A percentile compares a stretch with the other conserved stretches of the same genome.
Evolutionary conservation across 192 early-diverging fungal species (phyloP).

Genomic region (Umbelopsis sp.): DNA sequence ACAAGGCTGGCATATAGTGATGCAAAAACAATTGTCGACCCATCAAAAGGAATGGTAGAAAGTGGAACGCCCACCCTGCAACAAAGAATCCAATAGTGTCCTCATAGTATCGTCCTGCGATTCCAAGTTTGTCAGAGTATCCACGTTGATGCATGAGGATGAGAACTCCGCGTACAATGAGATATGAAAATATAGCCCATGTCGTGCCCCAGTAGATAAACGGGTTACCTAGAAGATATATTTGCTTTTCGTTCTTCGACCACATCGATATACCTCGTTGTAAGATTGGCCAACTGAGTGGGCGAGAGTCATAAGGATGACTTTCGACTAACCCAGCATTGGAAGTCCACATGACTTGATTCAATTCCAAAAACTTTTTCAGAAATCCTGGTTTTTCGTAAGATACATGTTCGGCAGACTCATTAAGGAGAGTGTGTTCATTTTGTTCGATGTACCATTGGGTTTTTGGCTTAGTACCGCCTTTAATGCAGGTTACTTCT

Average conservation of each 20-base stretch:
- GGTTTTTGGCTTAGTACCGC: conserved; percentile 64
- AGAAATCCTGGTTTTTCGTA: conserved; percentile 73
- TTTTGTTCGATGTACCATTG: conserved; percentile 82
- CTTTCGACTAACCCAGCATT: conserved; percentile 85
- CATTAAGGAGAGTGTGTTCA: conserved; percentile 49
- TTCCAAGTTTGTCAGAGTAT: conserved; percentile 41
- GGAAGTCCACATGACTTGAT: conserved; percentile 84
- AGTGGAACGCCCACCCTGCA: conserved; percentile 82
- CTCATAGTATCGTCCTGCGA: conserved; percentile 44
- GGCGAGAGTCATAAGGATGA: conserved; percentile 94
- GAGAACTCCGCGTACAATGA: conserved; percentile 51
- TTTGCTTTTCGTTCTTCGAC: conserved; percentile 66
- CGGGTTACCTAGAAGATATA: conserved; percentile 95
- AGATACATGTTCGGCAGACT: conserved; percentile 55
- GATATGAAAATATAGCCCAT: conserved; percentile 61
- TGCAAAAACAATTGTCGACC: conserved; percentile 88
- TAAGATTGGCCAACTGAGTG: conserved; percentile 85
- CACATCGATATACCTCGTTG: conserved; percentile 88
- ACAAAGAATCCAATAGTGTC: conserved; percentile 67
- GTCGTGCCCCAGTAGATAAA: conserved; percentile 79
- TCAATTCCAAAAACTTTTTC: conserved; percentile 87
- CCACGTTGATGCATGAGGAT: conserved; percentile 62
- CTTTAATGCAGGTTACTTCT: conserved; percentile 93
- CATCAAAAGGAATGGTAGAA: conserved; percentile 90
- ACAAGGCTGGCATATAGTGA: conserved; percentile 94